phyloP scores from a whole-genome alignment of 257 asterid species.

The Gentiana straminea region DNA sequence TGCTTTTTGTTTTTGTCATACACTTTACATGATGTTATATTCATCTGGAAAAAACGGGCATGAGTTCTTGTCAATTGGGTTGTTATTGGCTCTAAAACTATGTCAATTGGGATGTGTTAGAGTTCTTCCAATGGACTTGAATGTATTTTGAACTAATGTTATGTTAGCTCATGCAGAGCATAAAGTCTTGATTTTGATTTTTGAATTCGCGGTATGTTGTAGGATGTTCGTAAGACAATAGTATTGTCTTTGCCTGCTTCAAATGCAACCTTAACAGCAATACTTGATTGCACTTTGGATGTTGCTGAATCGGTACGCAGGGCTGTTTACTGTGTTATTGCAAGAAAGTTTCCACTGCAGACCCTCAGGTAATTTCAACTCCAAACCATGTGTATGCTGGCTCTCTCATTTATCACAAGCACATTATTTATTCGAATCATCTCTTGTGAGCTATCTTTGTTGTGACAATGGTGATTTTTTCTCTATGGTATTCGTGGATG shows the following conservation, averaged over 20 bases:
- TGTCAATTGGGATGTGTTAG: too few species aligned
- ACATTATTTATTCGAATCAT: not conserved
- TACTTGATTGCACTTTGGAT: constrained; percentile 77
- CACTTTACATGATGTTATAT: too few species aligned
- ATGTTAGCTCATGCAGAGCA: too few species aligned
- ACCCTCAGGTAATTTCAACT: constrained; percentile 64
- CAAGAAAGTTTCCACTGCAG: constrained; percentile 78
- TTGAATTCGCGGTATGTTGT: constrained; percentile 15
- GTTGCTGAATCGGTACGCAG: constrained; percentile 77
- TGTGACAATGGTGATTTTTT: too few species aligned
- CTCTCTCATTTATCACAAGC: not conserved
- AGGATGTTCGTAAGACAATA: constrained; percentile 83
- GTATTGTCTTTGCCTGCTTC: constrained; percentile 88
- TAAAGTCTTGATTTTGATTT: not conserved
- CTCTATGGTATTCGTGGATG: not conserved
- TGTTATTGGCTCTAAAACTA: too few species aligned
- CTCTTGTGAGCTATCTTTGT: not conserved
- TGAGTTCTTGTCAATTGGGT: too few species aligned
- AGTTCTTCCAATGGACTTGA: too few species aligned
- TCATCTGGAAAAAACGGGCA: too few species aligned
- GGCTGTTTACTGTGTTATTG: constrained; percentile 72
- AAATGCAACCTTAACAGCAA: constrained; percentile 44
- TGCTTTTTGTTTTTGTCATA: too few species aligned
- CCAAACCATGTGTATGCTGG: not conserved
- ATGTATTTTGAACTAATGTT: too few species aligned